phyloP scores from a whole-genome alignment of 345 rosid genomes.

The Aquilaria malaccensis region DNA sequence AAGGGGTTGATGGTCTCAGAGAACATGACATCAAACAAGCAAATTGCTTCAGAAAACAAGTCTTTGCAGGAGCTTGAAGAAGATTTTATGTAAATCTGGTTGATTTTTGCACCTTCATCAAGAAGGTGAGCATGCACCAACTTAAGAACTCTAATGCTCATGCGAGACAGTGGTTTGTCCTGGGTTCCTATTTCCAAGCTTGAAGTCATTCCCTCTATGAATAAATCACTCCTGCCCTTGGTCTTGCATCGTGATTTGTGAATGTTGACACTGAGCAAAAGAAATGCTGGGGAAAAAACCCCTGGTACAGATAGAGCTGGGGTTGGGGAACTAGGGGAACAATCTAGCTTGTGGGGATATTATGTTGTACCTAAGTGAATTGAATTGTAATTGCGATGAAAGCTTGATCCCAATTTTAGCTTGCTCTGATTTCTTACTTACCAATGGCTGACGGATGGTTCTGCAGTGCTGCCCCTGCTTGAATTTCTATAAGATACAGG shows the following conservation, averaged over 20 bases:
- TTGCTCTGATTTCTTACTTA: too few relatives aligned
- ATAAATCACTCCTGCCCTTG: conserved; percentile 13
- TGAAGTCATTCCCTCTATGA: conserved; percentile 17
- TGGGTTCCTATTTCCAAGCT: conserved; percentile 14
- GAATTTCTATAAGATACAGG: too few relatives aligned
- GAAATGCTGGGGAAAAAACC: not conserved
- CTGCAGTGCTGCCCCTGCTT: too few relatives aligned
- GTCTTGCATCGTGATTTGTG: not conserved
- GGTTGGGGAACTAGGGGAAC: conserved; percentile 9
- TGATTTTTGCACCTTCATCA: not conserved
- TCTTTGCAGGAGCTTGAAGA: conserved; percentile 95
- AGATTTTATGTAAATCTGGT: conserved; percentile 70
- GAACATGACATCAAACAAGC: conserved; percentile 94
- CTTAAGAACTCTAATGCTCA: conserved; percentile 12
- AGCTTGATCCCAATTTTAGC: not conserved
- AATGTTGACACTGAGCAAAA: conserved; percentile 3
- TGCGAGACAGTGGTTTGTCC: conserved; percentile 16
- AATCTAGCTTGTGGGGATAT: conserved; percentile 10
- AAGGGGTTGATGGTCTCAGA: conserved; percentile 94
- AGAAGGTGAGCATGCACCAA: conserved; percentile 9
- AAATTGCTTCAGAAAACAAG: conserved; percentile 73
- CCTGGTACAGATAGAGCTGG: conserved; percentile 4
- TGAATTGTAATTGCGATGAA: conserved; percentile 7
- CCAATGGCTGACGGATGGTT: too few relatives aligned
- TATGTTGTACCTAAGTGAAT: conserved; percentile 12